Conservation (phyloP, 305 asterid genomes). For the Rubia balearica region DNA sequence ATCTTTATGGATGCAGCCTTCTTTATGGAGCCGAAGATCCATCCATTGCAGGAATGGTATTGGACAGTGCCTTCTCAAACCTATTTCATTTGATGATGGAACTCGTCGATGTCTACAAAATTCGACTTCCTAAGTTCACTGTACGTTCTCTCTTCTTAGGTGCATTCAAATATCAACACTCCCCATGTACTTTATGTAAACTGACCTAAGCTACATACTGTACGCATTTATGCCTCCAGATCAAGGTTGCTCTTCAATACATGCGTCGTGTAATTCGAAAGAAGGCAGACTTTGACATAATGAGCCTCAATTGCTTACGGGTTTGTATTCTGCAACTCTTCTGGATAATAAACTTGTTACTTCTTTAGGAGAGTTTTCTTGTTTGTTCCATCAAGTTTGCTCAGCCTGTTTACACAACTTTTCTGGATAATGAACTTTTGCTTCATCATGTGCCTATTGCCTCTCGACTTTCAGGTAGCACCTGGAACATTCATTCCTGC, state of each 20-base stretch:
- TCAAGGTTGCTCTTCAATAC: slow-evolving; percentile 90
- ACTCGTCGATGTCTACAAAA: slow-evolving; percentile 89
- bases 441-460: slow-evolving; percentile 13
- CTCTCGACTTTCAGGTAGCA: slow-evolving; percentile 63
- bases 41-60: slow-evolving; percentile 96
- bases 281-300: slow-evolving; percentile 92
- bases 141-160: slow-evolving; percentile 26
- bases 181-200: not conserved
- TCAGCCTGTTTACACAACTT: no score
- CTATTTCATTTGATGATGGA: slow-evolving; percentile 93
- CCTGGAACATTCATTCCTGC: slow-evolving; percentile 89
- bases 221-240: slow-evolving; percentile 32
- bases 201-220: not conserved
- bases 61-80: slow-evolving; percentile 96
- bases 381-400: not conserved
- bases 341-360: slow-evolving; percentile 20
- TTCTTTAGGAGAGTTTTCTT: not conserved
- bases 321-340: slow-evolving; percentile 31
- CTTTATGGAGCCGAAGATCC: slow-evolving; percentile 98
- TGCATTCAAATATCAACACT: no score
- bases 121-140: slow-evolving; percentile 89
- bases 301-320: slow-evolving; percentile 66
- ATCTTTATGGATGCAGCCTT: slow-evolving; percentile 82
- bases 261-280: slow-evolving; percentile 88
- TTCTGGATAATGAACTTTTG: no score